phyloP scores from a whole-genome alignment of 2,329 filamentous ascomycete species.

The Grosmannia serpens region DNA sequence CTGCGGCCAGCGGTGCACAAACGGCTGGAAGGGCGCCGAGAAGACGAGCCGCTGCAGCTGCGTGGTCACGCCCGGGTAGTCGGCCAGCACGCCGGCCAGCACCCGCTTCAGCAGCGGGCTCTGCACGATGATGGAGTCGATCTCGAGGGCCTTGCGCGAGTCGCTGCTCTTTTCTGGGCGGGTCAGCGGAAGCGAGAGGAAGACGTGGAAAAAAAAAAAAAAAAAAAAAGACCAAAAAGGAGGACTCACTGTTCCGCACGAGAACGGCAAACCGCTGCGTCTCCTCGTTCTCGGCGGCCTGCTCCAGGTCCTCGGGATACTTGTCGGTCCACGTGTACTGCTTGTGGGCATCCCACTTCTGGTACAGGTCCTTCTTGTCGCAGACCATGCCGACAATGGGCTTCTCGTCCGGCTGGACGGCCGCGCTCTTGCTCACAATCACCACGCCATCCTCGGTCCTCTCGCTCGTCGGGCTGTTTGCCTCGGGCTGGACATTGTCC shows the following conservation, averaged over 20 bases:
- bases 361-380: neutral
- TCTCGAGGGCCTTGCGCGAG: slow-evolving; percentile 42
- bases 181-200: too few relatives aligned
- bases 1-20: slow-evolving; percentile 50
- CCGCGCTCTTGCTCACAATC: too few relatives aligned
- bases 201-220: too few relatives aligned
- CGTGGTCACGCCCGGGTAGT: slow-evolving; percentile 46
- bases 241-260: neutral
- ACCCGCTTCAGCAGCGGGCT: slow-evolving; percentile 47
- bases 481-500: too few relatives aligned
- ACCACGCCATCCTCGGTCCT: too few relatives aligned
- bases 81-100: slow-evolving; percentile 38
- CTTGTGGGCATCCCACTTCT: neutral
- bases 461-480: too few relatives aligned
- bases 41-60: slow-evolving; percentile 47
- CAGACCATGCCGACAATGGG: neutral
- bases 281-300: neutral
- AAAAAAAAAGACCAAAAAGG: too few relatives aligned
- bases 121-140: slow-evolving; percentile 52
- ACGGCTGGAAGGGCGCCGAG: slow-evolving; percentile 43
- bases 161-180: slow-evolving; percentile 32
- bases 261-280: neutral
- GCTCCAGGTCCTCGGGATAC: neutral
- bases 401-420: too few relatives aligned
- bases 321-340: neutral